Evolutionary conservation across 495 filamentous ascomycete species (phyloP), one percentile per base, ranked within the genome.

Genomic region (Annulohypoxylon stygium): DNA sequence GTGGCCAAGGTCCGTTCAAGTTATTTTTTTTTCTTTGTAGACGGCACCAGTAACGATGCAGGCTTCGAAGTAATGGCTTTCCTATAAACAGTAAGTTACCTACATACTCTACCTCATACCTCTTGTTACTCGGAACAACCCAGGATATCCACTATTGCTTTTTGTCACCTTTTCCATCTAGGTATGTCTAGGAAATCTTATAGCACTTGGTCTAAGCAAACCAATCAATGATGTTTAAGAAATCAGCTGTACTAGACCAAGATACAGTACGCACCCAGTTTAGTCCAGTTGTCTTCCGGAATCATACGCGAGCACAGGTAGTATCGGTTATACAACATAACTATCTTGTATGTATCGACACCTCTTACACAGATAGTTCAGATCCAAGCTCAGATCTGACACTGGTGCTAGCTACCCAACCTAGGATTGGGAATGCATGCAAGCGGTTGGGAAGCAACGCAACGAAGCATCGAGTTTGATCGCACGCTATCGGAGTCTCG

Each of bases 401-500:
- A 65, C 43, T 53, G 11, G 37, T 70, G 36, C 71, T 69, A 51
- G 66, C 55, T 61, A 34, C 33, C 48, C 25, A 59, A 34, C 66
- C 54, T 26, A 61, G 11, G 66, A 47, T 53, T 59, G 57, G 37
- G 14, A 65, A 68, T 71, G 67, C 63, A 75, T 71, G 67, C 67
- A 65, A 68, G 64, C 64, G 60, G 50, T 74, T 73, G 16, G 53
- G 48, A 67, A 59, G 62, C 50, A 51, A 69, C 51, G 33, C 66
- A 50, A 65, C 57, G 18, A 70, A 64, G 58, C 64, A 68, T 66
- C 62, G 41, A 55, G 58, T 71, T 53, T 54, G 57, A 68, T 70
- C 59, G 36, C 72, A 70, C 72, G 67, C 67, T 57, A 70, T 67
- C 71, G 67, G 67, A 67, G 57, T 58, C 58, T 74, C 67, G 63